These are phyloP conservation scores for Arthrobotrys sinensis DNA, from an alignment of 2,329 filamentous ascomycete species.

Conservation along the genomic window DNA sequence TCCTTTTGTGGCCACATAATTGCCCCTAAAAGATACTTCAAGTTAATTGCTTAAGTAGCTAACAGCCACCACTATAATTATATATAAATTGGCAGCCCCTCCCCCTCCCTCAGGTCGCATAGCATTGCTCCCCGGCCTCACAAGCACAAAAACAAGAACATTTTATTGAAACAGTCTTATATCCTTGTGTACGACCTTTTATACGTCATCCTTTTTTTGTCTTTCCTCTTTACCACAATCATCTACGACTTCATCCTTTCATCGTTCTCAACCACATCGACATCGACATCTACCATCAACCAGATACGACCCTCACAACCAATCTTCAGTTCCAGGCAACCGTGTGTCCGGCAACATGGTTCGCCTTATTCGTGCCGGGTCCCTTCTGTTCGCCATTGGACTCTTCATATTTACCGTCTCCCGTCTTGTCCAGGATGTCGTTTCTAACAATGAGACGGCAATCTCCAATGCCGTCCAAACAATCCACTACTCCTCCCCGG, in stretches of 20 bases:
- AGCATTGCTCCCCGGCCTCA: slow-evolving; percentile 10
- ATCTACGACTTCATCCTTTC: slow-evolving; percentile 1
- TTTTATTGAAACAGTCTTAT: slow-evolving; percentile 10
- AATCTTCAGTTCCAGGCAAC: slow-evolving; percentile 33
- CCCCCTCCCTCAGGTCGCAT: background rate
- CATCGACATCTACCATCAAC: background rate
- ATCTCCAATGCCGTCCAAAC: slow-evolving; percentile 60
- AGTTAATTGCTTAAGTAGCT: background rate
- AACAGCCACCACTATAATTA: background rate
- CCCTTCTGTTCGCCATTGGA: slow-evolving; percentile 46
- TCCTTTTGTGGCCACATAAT: background rate
- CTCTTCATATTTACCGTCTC: slow-evolving; percentile 31
- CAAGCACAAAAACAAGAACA: background rate
- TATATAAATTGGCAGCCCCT: slow-evolving; percentile 18
- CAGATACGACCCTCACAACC: background rate
- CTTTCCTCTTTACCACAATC: background rate
- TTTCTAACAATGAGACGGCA: slow-evolving; percentile 36
- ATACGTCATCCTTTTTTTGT: slow-evolving; percentile 17
- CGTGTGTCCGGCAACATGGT: slow-evolving; percentile 61
- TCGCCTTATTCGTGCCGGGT: slow-evolving; percentile 59
- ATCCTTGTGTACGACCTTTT: background rate
- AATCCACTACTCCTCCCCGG: slow-evolving; percentile 75
- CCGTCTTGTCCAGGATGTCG: slow-evolving; percentile 34
- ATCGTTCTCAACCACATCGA: background rate
- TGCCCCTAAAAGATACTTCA: background rate